These are phyloP conservation scores for Ligustrum vulgare DNA, from an alignment of 257 asterid species.

Conservation along the genomic window DNA sequence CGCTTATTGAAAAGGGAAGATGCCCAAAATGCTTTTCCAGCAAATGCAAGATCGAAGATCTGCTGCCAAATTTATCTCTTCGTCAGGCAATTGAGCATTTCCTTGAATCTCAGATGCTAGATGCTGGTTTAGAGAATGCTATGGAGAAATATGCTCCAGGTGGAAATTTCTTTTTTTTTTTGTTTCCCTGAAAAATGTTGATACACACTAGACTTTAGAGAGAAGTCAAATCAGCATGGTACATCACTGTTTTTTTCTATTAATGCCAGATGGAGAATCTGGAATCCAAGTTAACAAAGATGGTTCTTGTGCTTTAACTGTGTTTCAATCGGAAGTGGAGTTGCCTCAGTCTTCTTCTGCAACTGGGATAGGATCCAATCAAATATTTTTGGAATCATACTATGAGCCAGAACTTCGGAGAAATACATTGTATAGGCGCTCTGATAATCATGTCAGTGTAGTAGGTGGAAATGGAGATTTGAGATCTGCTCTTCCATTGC, in stretches of 20 bases:
- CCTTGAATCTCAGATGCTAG: constrained; percentile 59
- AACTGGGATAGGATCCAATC: constrained; percentile 76
- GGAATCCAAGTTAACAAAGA: constrained; percentile 64
- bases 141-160: constrained; percentile 72
- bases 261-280: constrained; percentile 84
- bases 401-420: constrained; percentile 33
- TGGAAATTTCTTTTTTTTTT: constrained; percentile 13
- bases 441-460: constrained; percentile 14
- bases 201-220: not conserved
- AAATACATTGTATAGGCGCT: constrained; percentile 27
- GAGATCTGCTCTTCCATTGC: constrained; percentile 27
- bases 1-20: constrained; percentile 57
- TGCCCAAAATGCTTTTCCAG: constrained; percentile 83
- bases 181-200: constrained; percentile 12
- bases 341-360: constrained; percentile 70
- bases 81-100: constrained; percentile 70
- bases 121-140: constrained; percentile 43
- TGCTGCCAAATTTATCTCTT: constrained; percentile 79
- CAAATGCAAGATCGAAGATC: constrained; percentile 55
- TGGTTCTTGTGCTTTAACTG: constrained; percentile 47
- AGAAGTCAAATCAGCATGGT: constrained; percentile 3
- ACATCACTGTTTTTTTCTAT: constrained; percentile 12
- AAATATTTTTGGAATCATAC: constrained; percentile 40
- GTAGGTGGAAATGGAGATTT: constrained; percentile 24
- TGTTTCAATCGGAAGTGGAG: constrained; percentile 49